Base-by-base conservation (phyloP, 2,329 filamentous ascomycete genomes). In the Aspergillus alliaceus region DNA sequence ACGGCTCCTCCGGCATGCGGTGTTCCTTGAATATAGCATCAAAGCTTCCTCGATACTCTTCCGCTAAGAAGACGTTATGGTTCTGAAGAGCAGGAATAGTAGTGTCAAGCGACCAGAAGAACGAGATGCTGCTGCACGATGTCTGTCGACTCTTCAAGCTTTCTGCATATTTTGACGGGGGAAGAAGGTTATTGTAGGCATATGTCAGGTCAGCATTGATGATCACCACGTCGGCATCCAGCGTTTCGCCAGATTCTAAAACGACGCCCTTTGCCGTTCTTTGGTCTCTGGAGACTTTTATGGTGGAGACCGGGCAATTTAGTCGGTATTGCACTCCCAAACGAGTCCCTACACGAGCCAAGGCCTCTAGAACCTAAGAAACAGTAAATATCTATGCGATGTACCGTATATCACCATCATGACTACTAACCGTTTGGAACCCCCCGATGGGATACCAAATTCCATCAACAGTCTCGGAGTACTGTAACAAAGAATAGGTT, bases 151-250 rank as follows among this genome's bases (percentile, higher is more conserved):
- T 32, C 8, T 32, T 8, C 4, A 32, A 9, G 5, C 1, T 7
- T 6, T 8, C 14, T 3, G 9, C 31, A 32, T 84, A 11, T 47
- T 7, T 29, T 4, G 80, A 79, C 5, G 78, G 73, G 0, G 86
- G 86, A 1, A 91, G 82, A 4, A 91, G 81, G 60, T 89, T 84
- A 71, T 84, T 87, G 77, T 90, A 91, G 2, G 89, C 84, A 69
- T 91, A 91, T 35, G 90, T 86, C 2, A 91, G 78, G 66, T 92
- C 89, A 0, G 88, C 86, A 64, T 91, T 91, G 64, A 89, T 82
- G 15, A 91, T 80, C 0, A 91, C 85, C 2, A 88, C 73, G 63
- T 91, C 87, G 15, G 88, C 87, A 0, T 74, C 70, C 6, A 90
- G 66, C n/a, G 75, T 72, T 61, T 86, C 83, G 3, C 31, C 31